Evolutionary conservation across 495 filamentous ascomycete species (phyloP).

Genomic region (Hapsidospora chrysogenum): DNA sequence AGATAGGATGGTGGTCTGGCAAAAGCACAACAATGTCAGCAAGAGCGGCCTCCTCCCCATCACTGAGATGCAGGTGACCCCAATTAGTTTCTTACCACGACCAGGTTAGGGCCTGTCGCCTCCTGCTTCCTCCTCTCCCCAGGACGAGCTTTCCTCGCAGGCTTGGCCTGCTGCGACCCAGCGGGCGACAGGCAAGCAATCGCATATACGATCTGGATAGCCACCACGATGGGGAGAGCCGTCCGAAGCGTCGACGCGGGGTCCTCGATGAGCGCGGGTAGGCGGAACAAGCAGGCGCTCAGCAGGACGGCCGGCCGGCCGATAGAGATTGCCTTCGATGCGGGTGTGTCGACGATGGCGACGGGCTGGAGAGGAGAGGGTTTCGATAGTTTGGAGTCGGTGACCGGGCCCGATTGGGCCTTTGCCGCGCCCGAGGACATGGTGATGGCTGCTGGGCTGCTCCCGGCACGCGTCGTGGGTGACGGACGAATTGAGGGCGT

Average conservation of each 20-base stretch:
- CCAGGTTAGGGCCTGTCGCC: slow-evolving; percentile 12
- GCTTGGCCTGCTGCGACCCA: slow-evolving; percentile 21
- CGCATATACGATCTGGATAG: slow-evolving; percentile 51
- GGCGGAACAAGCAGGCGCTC: slow-evolving; percentile 35
- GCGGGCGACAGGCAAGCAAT: slow-evolving; percentile 57
- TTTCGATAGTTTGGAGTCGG: slow-evolving; percentile 1
- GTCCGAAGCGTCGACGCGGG: slow-evolving; percentile 48
- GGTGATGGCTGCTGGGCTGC: slow-evolving; percentile 6
- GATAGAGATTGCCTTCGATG: slow-evolving; percentile 14
- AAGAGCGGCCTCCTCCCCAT: neutral
- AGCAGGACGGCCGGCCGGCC: slow-evolving; percentile 50
- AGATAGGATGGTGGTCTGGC: slow-evolving; percentile 44
- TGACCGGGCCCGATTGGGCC: neutral
- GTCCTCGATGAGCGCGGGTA: slow-evolving; percentile 48
- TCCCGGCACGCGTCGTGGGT: too few relatives aligned
- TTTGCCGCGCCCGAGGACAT: slow-evolving; percentile 6
- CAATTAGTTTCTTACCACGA: slow-evolving; percentile 16
- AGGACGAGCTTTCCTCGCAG: slow-evolving; percentile 16
- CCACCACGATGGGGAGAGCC: slow-evolving; percentile 42
- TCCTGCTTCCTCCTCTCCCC: slow-evolving; percentile 27
- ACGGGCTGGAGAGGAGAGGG: slow-evolving; percentile 1
- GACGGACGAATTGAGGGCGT: neutral
- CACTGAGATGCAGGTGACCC: neutral
- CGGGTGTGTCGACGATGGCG: neutral
- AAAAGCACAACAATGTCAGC: slow-evolving; percentile 4